phyloP scores from a whole-genome alignment of 805 yeast genomes.

The Danielozyma ontarioensis region DNA sequence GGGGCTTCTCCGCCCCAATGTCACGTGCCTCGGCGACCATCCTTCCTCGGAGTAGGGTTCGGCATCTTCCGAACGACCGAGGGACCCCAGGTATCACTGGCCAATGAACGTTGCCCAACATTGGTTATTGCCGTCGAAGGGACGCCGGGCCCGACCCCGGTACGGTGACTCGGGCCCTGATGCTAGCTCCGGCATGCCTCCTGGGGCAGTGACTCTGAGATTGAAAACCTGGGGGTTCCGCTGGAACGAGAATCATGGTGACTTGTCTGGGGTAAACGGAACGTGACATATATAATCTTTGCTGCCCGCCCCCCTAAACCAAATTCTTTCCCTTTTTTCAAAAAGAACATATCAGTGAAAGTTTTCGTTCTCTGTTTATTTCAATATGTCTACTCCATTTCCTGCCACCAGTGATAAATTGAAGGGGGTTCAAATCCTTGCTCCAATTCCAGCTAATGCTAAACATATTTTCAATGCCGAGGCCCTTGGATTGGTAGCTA shows the following conservation, averaged over 20 bases:
- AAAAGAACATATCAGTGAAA: neutral
- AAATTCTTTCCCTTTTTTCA: neutral
- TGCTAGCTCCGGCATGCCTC: neutral
- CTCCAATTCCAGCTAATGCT: constrained; percentile 44
- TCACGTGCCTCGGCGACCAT: no score
- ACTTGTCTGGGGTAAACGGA: neutral
- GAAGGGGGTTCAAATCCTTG: constrained; percentile 51
- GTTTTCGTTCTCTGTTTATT: no score
- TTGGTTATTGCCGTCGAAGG: neutral
- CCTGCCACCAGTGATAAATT: constrained; percentile 40
- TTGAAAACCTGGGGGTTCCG: neutral
- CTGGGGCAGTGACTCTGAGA: neutral
- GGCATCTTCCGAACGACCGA: neutral
- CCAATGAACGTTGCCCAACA: no score
- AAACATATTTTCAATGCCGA: constrained; percentile 54
- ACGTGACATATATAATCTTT: neutral
- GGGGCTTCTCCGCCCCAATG: no score
- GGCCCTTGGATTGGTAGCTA: constrained; percentile 65
- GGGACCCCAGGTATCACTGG: neutral
- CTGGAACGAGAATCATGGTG: neutral
- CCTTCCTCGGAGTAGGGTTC: neutral
- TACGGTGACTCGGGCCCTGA: neutral
- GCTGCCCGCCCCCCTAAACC: no score
- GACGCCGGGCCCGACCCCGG: neutral
- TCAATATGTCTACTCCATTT: constrained; percentile 37